Evolutionary conservation across 495 filamentous ascomycete genomes (phyloP).

Genomic region (Penicillium chermesinum): DNA sequence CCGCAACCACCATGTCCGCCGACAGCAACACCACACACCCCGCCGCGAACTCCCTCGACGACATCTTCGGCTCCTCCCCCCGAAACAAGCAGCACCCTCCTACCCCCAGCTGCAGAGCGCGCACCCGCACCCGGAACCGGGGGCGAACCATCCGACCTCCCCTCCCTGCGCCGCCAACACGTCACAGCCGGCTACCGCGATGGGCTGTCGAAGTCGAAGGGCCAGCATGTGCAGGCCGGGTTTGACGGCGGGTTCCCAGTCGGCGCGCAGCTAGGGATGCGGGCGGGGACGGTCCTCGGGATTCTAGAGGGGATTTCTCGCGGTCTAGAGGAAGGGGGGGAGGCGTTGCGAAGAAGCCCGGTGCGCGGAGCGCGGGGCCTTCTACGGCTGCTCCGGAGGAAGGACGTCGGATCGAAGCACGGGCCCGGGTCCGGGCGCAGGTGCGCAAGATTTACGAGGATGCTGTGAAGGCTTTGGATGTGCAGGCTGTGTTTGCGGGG

Average conservation of each 20-base stretch:
- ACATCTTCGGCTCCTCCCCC: constrained; percentile 46
- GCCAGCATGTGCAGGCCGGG: constrained; percentile 64
- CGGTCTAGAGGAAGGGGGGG: constrained; percentile 29
- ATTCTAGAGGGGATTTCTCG: constrained; percentile 59
- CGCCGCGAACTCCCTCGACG: constrained; percentile 38
- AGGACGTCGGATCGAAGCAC: constrained; percentile 14
- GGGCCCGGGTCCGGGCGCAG: constrained; percentile 25
- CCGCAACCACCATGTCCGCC: constrained; percentile 29
- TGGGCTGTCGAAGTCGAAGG: constrained; percentile 70
- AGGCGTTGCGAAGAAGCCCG: constrained; percentile 28
- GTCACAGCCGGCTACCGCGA: constrained; percentile 86
- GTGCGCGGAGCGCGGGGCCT: constrained; percentile 9
- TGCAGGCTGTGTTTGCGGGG: constrained; percentile 61
- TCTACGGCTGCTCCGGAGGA: constrained; percentile 5
- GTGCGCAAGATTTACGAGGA: constrained; percentile 40
- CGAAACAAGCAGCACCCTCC: constrained; percentile 9
- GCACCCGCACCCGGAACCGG: not conserved
- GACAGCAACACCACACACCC: constrained; percentile 9
- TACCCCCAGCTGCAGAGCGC: not conserved
- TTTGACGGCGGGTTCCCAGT: constrained; percentile 85
- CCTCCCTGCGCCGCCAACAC: constrained; percentile 69
- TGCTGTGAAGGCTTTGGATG: constrained; percentile 56
- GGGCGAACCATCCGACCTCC: constrained; percentile 60
- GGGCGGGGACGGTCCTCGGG: constrained; percentile 65
- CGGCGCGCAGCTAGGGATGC: constrained; percentile 70